Evolutionary conservation across 305 asterid species (phyloP), one percentile per base, ranked within the genome.

Genomic region (Fraxinus greggii): DNA sequence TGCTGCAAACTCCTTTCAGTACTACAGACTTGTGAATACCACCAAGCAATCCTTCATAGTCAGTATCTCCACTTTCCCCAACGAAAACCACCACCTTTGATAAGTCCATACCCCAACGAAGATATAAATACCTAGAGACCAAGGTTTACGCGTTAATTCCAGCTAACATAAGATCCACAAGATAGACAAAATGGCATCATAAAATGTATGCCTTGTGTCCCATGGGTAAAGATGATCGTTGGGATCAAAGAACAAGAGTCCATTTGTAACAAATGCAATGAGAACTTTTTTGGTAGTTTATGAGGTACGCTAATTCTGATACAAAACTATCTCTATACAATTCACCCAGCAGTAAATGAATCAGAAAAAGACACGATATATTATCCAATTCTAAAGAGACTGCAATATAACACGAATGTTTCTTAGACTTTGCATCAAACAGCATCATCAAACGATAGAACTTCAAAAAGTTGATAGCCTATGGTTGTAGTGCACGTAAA

Each of bases 41-140:
- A 7, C 99, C 97, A 3, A 94, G 95, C 87, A 97, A 45, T 84
- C 90, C 96, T 89, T 97, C 99, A n/a, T 95, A 97, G 87, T 97
- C 99, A 3, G 98, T 93, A 86, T 97, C 98, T 36, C 99, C 99
- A 79, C 97, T 95, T 88, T 95, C 99, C 72, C 99, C 99, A 7
- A 95, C 95, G 78, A 95, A 91, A 78, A 97, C 98, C 80, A 92
- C 98, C 86, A 92, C 88, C 75, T 93, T 97, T 3, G 98, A 85
- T 87, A 97, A 85, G 81, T 95, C 97, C 94, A 93, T 93, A 54
- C 98, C 98, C 99, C 99, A 97, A 4, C 99, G 95, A 23, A 97
- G 96, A 88, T 89, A 92, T 38, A 97, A 85, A 84, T 94, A 97
- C 97, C 99, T 94, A 88, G 21, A 82, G 73, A 79, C 73, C 72